Evolutionary conservation across 768 basidiomycete genomes (phyloP).

Genomic region (Phylloporus arenicola): DNA sequence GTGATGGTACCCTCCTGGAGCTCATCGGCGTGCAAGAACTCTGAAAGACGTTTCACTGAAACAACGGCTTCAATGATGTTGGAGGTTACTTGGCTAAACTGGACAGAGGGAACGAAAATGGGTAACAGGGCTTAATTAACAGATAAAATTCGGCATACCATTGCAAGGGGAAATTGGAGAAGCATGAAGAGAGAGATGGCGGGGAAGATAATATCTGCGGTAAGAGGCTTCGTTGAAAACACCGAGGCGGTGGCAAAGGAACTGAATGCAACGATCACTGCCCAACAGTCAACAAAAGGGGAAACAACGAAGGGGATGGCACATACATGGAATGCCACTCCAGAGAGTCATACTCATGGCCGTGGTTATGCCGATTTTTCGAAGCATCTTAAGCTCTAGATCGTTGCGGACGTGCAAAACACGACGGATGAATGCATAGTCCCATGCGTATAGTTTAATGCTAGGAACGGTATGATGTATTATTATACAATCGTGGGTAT

Average conservation of each 20-base stretch:
- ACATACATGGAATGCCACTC: conserved; percentile 57
- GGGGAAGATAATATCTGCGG: conserved; percentile 91
- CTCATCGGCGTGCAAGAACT: conserved; percentile 74
- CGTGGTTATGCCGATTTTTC: conserved; percentile 74
- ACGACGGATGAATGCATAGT: conserved; percentile 78
- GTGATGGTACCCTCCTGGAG: conserved; percentile 74
- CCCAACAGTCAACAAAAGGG: not conserved
- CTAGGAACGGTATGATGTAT: conserved; percentile 31
- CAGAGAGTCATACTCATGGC: conserved; percentile 60
- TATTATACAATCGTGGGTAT: not conserved
- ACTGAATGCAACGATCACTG: conserved; percentile 73
- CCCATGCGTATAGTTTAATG: conserved; percentile 94
- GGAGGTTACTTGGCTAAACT: conserved; percentile 70
- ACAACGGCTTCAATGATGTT: conserved; percentile 85
- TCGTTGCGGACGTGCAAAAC: conserved; percentile 76
- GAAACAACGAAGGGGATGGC: no score
- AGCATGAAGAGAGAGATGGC: conserved; percentile 87
- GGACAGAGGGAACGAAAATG: conserved; percentile 44
- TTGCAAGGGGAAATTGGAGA: conserved; percentile 78
- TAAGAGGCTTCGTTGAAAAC: conserved; percentile 64
- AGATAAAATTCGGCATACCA: conserved; percentile 41
- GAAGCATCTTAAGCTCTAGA: conserved; percentile 74
- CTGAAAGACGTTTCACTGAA: conserved; percentile 73
- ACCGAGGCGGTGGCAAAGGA: conserved; percentile 72
- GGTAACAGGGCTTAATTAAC: not conserved